phyloP scores from a whole-genome alignment of 805 yeast genomes.

The Candida bentonensis region DNA sequence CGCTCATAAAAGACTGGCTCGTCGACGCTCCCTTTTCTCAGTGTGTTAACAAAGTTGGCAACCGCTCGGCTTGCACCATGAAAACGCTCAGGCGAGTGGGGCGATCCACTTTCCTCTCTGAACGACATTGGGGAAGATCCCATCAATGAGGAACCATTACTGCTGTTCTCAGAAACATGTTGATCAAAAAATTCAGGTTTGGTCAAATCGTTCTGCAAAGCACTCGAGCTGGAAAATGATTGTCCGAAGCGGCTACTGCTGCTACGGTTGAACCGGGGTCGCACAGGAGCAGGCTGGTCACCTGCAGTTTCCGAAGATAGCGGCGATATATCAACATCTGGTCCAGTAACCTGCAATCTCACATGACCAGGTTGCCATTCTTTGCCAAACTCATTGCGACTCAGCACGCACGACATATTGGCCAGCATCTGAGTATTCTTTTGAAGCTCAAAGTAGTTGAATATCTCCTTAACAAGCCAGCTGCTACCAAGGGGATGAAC shows the following conservation, averaged over 20 bases:
- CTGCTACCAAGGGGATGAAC: slow-evolving; percentile 58
- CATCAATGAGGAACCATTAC: not conserved
- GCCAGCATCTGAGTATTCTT: slow-evolving; percentile 80
- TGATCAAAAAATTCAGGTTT: not conserved
- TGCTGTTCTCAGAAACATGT: not conserved
- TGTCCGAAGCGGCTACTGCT: not conserved
- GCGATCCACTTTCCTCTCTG: not conserved
- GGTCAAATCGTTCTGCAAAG: not conserved
- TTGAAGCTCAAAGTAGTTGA: slow-evolving; percentile 46
- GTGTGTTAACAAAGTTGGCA: slow-evolving; percentile 8
- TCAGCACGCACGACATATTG: not conserved
- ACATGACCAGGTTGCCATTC: too few relatives aligned
- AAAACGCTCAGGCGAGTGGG: slow-evolving; percentile 1
- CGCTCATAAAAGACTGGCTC: not conserved
- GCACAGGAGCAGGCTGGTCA: too few relatives aligned
- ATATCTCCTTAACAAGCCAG: slow-evolving; percentile 50
- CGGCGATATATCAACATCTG: too few relatives aligned
- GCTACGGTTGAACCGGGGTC: too few relatives aligned
- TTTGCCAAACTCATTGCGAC: not conserved
- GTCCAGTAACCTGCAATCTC: too few relatives aligned
- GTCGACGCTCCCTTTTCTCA: slow-evolving; percentile 8
- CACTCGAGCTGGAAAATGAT: not conserved
- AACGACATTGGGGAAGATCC: not conserved
- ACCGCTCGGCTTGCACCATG: slow-evolving; percentile 1
- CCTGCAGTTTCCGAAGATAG: too few relatives aligned